Conservation (phyloP, 192 early-diverging fungal genomes). For the Chytriomyces sp. region DNA sequence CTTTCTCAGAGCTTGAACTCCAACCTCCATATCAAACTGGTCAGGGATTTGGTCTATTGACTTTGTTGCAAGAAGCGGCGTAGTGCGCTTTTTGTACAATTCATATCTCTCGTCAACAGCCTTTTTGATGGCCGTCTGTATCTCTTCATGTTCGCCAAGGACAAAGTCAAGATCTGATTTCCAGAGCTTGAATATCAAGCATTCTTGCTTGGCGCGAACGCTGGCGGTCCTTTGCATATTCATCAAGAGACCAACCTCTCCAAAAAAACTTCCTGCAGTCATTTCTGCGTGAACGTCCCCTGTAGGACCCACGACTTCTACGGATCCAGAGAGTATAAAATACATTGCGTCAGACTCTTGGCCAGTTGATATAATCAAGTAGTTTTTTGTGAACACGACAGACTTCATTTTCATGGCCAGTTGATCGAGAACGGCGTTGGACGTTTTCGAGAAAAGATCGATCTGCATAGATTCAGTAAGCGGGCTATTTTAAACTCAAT, state of each 20-base stretch:
- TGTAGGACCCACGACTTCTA: constrained; percentile 36
- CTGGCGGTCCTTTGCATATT: constrained; percentile 46
- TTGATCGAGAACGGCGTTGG: constrained; percentile 37
- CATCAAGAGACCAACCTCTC: constrained; percentile 51
- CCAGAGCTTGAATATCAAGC: constrained; percentile 46
- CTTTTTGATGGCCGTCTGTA: constrained; percentile 40
- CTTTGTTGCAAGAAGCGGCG: background rate
- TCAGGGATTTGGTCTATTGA: background rate
- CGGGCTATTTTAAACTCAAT: background rate
- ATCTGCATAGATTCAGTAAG: constrained; percentile 25
- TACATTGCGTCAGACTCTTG: constrained; percentile 46
- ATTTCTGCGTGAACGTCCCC: constrained; percentile 46
- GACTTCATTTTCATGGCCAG: constrained; percentile 35
- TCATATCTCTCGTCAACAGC: constrained; percentile 44
- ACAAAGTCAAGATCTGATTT: constrained; percentile 34
- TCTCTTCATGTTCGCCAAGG: constrained; percentile 33
- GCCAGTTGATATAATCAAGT: constrained; percentile 35
- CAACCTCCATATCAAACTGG: constrained; percentile 46
- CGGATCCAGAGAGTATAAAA: constrained; percentile 46
- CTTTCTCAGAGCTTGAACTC: constrained; percentile 40
- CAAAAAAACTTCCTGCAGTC: constrained; percentile 47
- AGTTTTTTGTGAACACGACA: constrained; percentile 27
- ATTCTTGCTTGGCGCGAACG: constrained; percentile 48
- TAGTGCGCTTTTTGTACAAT: constrained; percentile 33
- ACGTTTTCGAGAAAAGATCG: constrained; percentile 33